Conservation (phyloP, 768 basidiomycete genomes). For the Trametes cubensis region DNA sequence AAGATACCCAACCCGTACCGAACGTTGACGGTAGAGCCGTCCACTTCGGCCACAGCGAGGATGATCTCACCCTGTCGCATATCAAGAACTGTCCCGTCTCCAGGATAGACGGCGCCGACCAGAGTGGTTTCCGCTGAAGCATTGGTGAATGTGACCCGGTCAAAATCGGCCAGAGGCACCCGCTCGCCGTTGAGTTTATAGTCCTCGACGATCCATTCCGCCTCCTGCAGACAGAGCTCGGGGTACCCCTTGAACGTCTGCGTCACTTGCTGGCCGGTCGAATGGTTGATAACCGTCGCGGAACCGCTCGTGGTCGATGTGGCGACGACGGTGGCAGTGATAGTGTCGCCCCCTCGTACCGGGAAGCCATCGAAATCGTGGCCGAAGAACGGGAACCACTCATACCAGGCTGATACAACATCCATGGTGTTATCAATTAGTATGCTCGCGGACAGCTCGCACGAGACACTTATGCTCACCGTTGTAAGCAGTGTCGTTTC, state of each 20-base stretch:
- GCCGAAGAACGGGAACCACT: conserved; percentile 39
- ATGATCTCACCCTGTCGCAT: no score
- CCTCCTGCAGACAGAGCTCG: conserved; percentile 39
- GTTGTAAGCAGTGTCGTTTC: conserved; percentile 31
- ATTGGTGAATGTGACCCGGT: conserved; percentile 40
- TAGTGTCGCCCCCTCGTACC: conserved; percentile 33
- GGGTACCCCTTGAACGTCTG: conserved; percentile 34
- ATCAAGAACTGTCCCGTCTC: no score
- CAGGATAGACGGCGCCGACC: no score
- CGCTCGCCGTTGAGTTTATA: conserved; percentile 28
- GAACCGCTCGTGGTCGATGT: conserved; percentile 31
- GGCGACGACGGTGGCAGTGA: conserved; percentile 37
- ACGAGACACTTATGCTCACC: conserved; percentile 19
- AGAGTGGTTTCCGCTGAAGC: conserved; percentile 32
- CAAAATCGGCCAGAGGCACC: conserved; percentile 43
- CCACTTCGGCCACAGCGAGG: no score
- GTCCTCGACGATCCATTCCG: conserved; percentile 45
- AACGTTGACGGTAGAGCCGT: no score
- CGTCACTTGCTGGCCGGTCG: conserved; percentile 34
- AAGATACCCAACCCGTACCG: no score
- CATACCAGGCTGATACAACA: conserved; percentile 36
- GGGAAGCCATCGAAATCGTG: conserved; percentile 38
- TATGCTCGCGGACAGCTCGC: no score
- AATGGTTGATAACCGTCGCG: conserved; percentile 33
- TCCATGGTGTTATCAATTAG: no score